A percentile compares a stretch with the other conserved stretches of the same genome.
phyloP scores from a whole-genome alignment of 768 basidiomycete species.

The Basidioascus undulatus region DNA sequence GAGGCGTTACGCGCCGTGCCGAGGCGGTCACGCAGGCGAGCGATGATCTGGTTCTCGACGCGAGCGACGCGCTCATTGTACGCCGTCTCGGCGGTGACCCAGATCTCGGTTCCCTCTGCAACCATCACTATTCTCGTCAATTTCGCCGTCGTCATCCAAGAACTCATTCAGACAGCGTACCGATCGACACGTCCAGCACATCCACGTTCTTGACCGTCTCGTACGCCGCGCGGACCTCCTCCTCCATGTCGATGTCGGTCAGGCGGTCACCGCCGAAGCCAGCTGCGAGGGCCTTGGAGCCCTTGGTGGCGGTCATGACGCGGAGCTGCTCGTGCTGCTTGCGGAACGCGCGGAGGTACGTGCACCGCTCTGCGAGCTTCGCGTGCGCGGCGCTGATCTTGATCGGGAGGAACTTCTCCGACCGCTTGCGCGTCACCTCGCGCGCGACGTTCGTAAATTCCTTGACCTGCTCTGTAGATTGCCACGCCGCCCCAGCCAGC shows the following conservation, averaged over 20 bases:
- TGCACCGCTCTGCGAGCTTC: conserved; percentile 63
- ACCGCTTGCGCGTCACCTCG: conserved; percentile 70
- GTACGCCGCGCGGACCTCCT: conserved; percentile 86
- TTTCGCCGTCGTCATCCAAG: not conserved
- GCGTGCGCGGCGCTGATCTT: conserved; percentile 77
- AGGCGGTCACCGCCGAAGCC: conserved; percentile 4
- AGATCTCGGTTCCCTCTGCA: conserved; percentile 85
- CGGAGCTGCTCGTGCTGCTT: conserved; percentile 94
- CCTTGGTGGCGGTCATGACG: conserved; percentile 87
- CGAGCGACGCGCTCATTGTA: conserved; percentile 94
- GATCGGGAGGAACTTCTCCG: conserved; percentile 88
- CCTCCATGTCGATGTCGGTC: conserved; percentile 83
- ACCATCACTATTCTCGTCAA: conserved; percentile 1
- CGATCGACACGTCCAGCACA: conserved; percentile 76
- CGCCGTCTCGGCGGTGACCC: conserved; percentile 88
- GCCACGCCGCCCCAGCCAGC: too few relatives aligned
- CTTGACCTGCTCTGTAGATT: conserved; percentile 45
- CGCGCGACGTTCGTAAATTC: conserved; percentile 81
- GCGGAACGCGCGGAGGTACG: conserved; percentile 74
- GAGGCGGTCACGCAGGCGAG: conserved; percentile 64
- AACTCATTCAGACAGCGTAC: conserved; percentile 24
- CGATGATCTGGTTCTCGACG: conserved; percentile 97
- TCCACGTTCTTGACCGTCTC: conserved; percentile 94
- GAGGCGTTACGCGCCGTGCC: conserved; percentile 92
- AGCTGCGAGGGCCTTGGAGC: conserved; percentile 21